A percentile compares a stretch with the other conserved stretches of the same genome.
phyloP scores from a whole-genome alignment of 1,284 basidiomycete species.

The Rhodotorula glutinis region DNA sequence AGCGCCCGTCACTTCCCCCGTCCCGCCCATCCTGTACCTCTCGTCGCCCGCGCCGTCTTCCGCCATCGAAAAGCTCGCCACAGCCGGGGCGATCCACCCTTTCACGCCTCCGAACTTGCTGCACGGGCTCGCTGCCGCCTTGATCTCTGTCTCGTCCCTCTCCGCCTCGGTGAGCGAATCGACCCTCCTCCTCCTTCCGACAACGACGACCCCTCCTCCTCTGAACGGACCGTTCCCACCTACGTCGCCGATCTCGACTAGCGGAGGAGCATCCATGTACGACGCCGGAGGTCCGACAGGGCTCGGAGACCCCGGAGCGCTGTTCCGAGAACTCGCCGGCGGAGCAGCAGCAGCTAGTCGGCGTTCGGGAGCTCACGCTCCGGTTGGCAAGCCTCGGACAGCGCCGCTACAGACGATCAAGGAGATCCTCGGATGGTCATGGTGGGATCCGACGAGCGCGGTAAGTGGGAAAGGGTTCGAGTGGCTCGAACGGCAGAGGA shows the following conservation, averaged over 20 bases:
- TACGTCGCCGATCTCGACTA: slow-evolving; percentile 10
- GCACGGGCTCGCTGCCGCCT: slow-evolving; percentile 33
- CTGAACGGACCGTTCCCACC: slow-evolving; percentile 36
- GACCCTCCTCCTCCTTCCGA: slow-evolving; percentile 32
- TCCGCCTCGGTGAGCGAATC: neutral
- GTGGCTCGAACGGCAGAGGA: slow-evolving; percentile 31
- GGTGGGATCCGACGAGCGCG: slow-evolving; percentile 22
- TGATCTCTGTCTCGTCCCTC: slow-evolving; percentile 27
- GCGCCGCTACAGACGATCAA: slow-evolving; percentile 12
- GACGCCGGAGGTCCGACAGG: slow-evolving; percentile 31
- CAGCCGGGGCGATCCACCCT: slow-evolving; percentile 3
- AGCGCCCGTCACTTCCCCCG: neutral
- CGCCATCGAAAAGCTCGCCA: neutral
- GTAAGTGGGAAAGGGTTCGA: slow-evolving; percentile 27
- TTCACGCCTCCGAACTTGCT: slow-evolving; percentile 34
- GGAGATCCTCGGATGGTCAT: slow-evolving; percentile 21
- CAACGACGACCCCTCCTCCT: slow-evolving; percentile 23
- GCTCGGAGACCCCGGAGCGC: slow-evolving; percentile 21
- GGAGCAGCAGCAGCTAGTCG: neutral
- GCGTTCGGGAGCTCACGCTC: no score
- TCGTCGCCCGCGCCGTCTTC: slow-evolving; percentile 12
- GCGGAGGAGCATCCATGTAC: slow-evolving; percentile 8
- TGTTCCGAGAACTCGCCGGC: slow-evolving; percentile 16
- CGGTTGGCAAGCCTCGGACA: neutral
- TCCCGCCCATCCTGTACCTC: slow-evolving; percentile 24